Base-by-base conservation (phyloP, 176 grass and related monocot genomes). In the Pontederia paniculata region DNA sequence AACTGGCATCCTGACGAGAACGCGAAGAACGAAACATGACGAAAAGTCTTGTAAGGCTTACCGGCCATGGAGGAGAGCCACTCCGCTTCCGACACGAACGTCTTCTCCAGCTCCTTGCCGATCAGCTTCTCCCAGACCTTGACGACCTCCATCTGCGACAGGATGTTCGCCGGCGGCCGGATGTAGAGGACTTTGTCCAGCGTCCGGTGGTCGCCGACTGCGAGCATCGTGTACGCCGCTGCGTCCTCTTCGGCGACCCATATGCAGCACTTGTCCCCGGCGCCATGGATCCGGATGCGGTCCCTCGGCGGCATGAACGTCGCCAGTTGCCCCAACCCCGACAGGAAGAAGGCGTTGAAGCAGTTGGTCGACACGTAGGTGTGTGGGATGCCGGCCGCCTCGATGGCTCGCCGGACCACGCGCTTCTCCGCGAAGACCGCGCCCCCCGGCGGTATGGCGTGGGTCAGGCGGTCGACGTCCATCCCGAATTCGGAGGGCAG, bases 401-500 rank as follows among this genome's bases (percentile, higher is more conserved):
- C 83, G 16, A 88, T 76, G 2, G 77, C 77, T 17, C 50, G 75
- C 20, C 83, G 52, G 17, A 94, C 13, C 15, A 60, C 58, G 63
- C 81, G 81, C 62, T 94, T 88, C 0, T 78, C 74, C 0, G 43
- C 57, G 17, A 94, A 88, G 10, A 67, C 0, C 55, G 50, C 12
- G 21, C 60, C 78, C 9, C 83, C 83, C 0, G 77, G 83, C 53
- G 65, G 78, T 37, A 81, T 65, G n/a, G 88, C 80, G 17, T 84
- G 45, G 0, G 5, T 55, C 88, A 94, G 83, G 19, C 66, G 73
- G 0, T 65, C 54, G 7, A 78, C 77, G 51, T 94, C 83, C 49
- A 68, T 60, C 11, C 83, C 88, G 0, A 88, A 94, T 42, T 94
- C 80, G 0, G 88, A 94, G 2, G 83, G 88, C 37, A 88, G 4